These are phyloP conservation scores for Purpureocillium takamizusanense DNA, from an alignment of 2,329 filamentous ascomycete species.

Conservation along the genomic window DNA sequence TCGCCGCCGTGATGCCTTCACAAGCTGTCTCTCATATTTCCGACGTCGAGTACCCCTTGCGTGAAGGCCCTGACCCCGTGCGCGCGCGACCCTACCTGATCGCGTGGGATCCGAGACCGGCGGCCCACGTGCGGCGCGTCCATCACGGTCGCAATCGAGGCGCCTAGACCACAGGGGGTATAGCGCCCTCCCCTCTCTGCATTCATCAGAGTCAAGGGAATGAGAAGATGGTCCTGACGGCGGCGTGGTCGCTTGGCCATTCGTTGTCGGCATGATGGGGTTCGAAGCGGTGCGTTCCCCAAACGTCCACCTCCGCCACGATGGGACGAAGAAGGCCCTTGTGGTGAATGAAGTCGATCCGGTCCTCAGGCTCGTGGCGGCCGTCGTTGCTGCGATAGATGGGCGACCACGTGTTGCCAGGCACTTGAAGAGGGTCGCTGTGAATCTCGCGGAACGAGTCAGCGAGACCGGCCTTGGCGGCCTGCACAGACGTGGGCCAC, in stretches of 20 bases:
- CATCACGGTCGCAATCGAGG: too few species aligned
- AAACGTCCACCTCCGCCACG: slow-evolving; percentile 19
- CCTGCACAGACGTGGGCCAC: slow-evolving; percentile 29
- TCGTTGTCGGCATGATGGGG: slow-evolving; percentile 28
- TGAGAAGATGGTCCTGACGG: slow-evolving; percentile 19
- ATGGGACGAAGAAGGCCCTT: slow-evolving; percentile 24
- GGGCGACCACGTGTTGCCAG: slow-evolving; percentile 32
- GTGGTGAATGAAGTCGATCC: slow-evolving; percentile 34
- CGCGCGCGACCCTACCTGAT: too few species aligned
- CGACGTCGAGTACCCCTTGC: too few species aligned
- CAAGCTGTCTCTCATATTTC: too few species aligned
- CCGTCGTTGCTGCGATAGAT: slow-evolving; percentile 22
- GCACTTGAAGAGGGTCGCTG: slow-evolving; percentile 21
- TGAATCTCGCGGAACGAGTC: slow-evolving; percentile 29
- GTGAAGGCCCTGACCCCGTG: too few species aligned
- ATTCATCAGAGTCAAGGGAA: too few species aligned
- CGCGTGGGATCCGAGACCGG: too few species aligned
- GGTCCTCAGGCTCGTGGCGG: slow-evolving; percentile 26
- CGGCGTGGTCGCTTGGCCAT: slow-evolving; percentile 32
- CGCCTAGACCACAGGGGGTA: too few species aligned
- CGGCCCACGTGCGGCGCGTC: too few species aligned
- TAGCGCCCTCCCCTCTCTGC: too few species aligned
- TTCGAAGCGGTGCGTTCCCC: slow-evolving; percentile 21
- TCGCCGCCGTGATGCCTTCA: too few species aligned
- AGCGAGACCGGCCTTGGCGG: slow-evolving; percentile 24